Conservation (phyloP, 805 yeast species). For the Hanseniaspora clermontiae region DNA sequence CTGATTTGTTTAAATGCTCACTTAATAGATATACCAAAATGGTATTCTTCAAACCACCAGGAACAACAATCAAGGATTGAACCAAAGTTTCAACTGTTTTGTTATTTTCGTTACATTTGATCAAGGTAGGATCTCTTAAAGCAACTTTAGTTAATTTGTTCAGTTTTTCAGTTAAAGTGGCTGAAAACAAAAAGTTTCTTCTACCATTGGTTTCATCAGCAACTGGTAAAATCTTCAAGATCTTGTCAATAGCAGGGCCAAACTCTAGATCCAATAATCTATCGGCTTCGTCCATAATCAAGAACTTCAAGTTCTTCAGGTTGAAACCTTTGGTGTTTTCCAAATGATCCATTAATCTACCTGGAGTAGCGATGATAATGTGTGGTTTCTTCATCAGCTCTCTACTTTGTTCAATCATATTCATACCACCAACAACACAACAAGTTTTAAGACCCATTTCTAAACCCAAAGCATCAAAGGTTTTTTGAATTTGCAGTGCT, state of each 20-base stretch:
- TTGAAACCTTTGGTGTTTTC: constrained; percentile 86
- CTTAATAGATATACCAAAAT: constrained; percentile 68
- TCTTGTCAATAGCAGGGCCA: constrained; percentile 84
- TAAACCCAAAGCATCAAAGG: constrained; percentile 86
- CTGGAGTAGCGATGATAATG: constrained; percentile 90
- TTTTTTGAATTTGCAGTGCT: constrained; percentile 81
- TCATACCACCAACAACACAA: constrained; percentile 95
- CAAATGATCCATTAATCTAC: constrained; percentile 83
- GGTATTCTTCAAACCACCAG: constrained; percentile 87
- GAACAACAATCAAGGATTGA: constrained; percentile 79
- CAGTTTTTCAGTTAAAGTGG: constrained; percentile 93
- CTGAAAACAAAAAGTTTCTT: constrained; percentile 79
- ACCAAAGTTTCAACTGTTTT: constrained; percentile 89
- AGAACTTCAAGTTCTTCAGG: constrained; percentile 58
- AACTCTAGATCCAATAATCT: constrained; percentile 90
- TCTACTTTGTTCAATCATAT: constrained; percentile 92
- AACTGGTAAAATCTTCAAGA: constrained; percentile 69
- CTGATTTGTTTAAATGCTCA: constrained; percentile 72
- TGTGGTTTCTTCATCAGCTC: constrained; percentile 92
- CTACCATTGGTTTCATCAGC: constrained; percentile 36
- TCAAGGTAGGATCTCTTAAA: constrained; percentile 53
- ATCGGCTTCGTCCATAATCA: constrained; percentile 96
- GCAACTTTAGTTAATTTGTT: constrained; percentile 93
- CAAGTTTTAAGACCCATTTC: constrained; percentile 84
- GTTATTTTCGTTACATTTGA: constrained; percentile 75